These are phyloP conservation scores for Malbranchea zuffiana DNA, from an alignment of 2,329 filamentous ascomycete species.

Conservation along the genomic window DNA sequence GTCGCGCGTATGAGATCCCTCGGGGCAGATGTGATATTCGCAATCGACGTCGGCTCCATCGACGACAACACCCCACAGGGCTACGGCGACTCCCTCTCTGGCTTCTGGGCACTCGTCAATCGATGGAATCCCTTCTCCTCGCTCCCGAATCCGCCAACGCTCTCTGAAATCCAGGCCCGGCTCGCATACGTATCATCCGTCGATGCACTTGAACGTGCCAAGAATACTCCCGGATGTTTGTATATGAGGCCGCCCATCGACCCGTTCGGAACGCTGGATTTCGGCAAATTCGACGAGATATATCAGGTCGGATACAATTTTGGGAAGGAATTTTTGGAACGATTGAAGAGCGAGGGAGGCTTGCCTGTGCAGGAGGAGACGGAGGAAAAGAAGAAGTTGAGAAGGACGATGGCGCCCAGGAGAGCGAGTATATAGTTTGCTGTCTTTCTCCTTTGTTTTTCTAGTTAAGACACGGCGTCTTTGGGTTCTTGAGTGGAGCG, in stretches of 20 bases:
- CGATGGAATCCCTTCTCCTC: slow-evolving; percentile 93
- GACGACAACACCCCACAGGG: slow-evolving; percentile 86
- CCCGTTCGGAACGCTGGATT: slow-evolving; percentile 85
- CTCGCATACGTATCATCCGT: slow-evolving; percentile 92
- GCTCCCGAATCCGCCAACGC: slow-evolving; percentile 80
- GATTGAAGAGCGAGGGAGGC: slow-evolving; percentile 66
- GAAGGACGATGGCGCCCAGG: slow-evolving; percentile 68
- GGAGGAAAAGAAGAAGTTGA: slow-evolving; percentile 63
- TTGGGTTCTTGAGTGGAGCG: no score
- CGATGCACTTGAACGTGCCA: slow-evolving; percentile 86
- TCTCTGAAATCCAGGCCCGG: slow-evolving; percentile 90
- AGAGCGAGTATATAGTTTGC: slow-evolving; percentile 61
- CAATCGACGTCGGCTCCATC: slow-evolving; percentile 82
- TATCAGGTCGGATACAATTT: slow-evolving; percentile 80
- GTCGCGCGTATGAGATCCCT: slow-evolving; percentile 95
- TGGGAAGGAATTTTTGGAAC: slow-evolving; percentile 67
- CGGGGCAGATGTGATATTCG: slow-evolving; percentile 88
- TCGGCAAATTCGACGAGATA: slow-evolving; percentile 96
- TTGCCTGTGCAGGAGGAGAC: slow-evolving; percentile 60
- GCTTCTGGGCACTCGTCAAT: slow-evolving; percentile 89
- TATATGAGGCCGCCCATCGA: slow-evolving; percentile 97
- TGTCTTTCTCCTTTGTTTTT: no score
- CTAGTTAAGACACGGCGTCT: no score
- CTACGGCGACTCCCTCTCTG: slow-evolving; percentile 89
- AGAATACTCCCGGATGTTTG: slow-evolving; percentile 77